Evolutionary conservation across 257 asterid species (phyloP).

Genomic region (Nicotiana knightiana): DNA sequence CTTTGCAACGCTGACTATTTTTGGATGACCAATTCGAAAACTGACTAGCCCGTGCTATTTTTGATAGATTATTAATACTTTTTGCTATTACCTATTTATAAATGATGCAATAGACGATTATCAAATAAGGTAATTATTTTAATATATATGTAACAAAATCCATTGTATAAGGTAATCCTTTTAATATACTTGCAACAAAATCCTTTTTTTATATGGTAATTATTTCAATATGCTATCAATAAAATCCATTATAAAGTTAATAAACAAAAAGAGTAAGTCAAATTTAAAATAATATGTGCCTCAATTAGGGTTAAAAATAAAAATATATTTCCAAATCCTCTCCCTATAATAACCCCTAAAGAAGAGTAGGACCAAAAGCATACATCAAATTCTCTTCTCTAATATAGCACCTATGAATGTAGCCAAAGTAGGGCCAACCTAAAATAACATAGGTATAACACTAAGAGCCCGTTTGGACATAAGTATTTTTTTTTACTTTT

Average conservation of each 20-base stretch:
- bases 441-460: background rate
- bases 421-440: background rate
- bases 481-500: too few relatives aligned
- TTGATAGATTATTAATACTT: too few relatives aligned
- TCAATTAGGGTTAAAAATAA: background rate
- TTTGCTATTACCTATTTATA: too few relatives aligned
- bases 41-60: too few relatives aligned
- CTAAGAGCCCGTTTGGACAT: too few relatives aligned
- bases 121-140: background rate
- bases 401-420: background rate
- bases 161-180: background rate
- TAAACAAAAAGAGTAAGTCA: too few relatives aligned
- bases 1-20: too few relatives aligned
- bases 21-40: too few relatives aligned
- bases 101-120: background rate
- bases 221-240: background rate
- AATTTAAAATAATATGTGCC: too few relatives aligned
- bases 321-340: background rate
- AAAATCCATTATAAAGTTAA: background rate
- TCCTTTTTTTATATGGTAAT: background rate
- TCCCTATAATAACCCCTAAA: background rate
- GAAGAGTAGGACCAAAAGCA: background rate
- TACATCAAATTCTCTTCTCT: background rate
- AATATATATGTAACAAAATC: background rate
- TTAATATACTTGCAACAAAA: background rate